These are phyloP conservation scores for Immersiella caudata DNA, from an alignment of 495 filamentous ascomycete species.

Conservation along the genomic window DNA sequence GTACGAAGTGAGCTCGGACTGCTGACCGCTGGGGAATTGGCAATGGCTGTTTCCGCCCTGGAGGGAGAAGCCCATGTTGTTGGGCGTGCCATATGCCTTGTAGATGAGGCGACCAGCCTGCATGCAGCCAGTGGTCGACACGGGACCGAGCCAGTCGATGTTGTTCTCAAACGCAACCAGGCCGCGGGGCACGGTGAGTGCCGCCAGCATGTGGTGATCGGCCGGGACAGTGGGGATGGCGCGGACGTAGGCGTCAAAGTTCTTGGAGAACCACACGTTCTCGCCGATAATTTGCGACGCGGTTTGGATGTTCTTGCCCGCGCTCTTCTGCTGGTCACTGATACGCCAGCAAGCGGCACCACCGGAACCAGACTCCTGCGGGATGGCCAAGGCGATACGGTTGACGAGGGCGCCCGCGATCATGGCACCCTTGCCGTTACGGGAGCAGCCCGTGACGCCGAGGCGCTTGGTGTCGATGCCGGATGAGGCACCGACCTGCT, in stretches of 20 bases:
- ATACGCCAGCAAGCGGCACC: constrained; percentile 59
- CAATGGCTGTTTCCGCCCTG: constrained; percentile 58
- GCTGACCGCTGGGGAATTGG: constrained; percentile 44
- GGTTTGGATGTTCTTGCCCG: constrained; percentile 58
- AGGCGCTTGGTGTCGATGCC: constrained; percentile 54
- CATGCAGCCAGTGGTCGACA: constrained; percentile 58
- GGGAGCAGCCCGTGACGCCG: constrained; percentile 56
- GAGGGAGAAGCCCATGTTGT: constrained; percentile 58
- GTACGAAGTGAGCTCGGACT: constrained; percentile 53
- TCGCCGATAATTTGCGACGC: constrained; percentile 53
- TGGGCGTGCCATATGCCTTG: constrained; percentile 52
- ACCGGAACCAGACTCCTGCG: constrained; percentile 58
- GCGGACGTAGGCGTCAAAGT: constrained; percentile 45
- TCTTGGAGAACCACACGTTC: constrained; percentile 55
- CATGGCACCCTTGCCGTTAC: constrained; percentile 59
- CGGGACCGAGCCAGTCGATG: constrained; percentile 59
- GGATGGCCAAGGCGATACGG: constrained; percentile 58
- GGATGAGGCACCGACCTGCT: constrained; percentile 44
- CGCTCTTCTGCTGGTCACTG: constrained; percentile 46
- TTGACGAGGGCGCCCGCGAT: constrained; percentile 52
- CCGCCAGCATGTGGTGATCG: constrained; percentile 57
- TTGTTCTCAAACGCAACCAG: constrained; percentile 55
- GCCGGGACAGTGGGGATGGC: constrained; percentile 44
- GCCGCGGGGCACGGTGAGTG: constrained; percentile 50
- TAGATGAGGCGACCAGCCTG: constrained; percentile 54